These are phyloP conservation scores for Papiliotrema laurentii DNA, from an alignment of 1,284 basidiomycete species.

Conservation along the genomic window DNA sequence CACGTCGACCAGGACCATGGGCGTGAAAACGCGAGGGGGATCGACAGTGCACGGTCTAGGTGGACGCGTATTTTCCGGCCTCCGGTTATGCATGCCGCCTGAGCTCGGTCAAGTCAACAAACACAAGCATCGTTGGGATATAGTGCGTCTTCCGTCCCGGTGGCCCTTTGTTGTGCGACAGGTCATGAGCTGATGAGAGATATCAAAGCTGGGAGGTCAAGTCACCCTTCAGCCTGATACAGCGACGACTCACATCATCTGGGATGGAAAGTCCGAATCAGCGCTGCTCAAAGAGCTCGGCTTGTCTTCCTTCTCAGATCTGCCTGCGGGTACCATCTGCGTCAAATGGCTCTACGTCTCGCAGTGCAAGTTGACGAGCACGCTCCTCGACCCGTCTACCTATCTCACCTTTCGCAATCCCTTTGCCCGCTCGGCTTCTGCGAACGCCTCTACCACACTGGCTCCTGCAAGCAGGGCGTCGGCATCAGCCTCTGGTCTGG, in stretches of 20 bases:
- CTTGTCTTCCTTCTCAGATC: constrained; percentile 26
- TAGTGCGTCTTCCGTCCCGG: constrained; percentile 17
- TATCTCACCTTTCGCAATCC: constrained; percentile 31
- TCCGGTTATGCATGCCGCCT: constrained; percentile 33
- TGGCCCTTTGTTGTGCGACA: not conserved
- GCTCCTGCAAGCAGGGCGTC: too few species aligned
- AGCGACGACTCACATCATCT: constrained; percentile 41
- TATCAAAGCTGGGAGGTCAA: constrained; percentile 28
- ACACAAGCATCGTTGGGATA: constrained; percentile 26
- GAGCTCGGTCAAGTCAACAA: constrained; percentile 19
- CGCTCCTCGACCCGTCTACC: constrained; percentile 17
- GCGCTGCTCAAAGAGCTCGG: constrained; percentile 24
- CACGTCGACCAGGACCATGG: not conserved
- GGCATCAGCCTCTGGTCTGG: too few species aligned
- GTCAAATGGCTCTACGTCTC: constrained; percentile 40
- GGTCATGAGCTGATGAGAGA: constrained; percentile 13
- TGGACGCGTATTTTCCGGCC: constrained; percentile 27
- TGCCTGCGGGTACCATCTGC: constrained; percentile 34
- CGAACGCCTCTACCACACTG: not conserved
- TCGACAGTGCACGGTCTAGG: constrained; percentile 13
- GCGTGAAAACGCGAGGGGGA: too few species aligned
- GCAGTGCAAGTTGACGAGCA: constrained; percentile 25
- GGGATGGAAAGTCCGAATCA: constrained; percentile 25
- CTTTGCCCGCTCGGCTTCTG: constrained; percentile 10
- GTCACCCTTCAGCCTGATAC: constrained; percentile 37